Base-by-base conservation (phyloP, 1,284 basidiomycete species). In the Austroboletus niveus region DNA sequence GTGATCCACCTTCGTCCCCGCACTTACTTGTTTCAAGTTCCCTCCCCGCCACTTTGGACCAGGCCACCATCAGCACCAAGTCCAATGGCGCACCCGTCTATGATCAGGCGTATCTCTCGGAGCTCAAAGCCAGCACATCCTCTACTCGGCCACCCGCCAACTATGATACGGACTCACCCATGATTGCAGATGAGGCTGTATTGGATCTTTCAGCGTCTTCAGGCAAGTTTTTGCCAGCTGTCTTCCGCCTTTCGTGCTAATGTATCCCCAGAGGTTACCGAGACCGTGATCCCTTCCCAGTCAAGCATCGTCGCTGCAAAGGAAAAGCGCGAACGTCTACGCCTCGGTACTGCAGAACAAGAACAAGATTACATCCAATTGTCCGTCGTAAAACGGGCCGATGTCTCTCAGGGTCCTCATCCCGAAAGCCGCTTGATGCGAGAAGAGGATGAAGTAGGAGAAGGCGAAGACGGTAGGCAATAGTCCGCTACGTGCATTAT, bases 401-500 rank as follows among this genome's bases (percentile, higher is more conserved):
- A 84, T 29, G 70, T 72, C 30, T 66, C 77, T 15, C 75, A 80
- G 59, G 90, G 91, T 0, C 91, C 92, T n/a, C 92, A 94, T 76
- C 92, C 92, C 10, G 90, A 92, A 60, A 94, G 90, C 62, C 79
- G 94, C 15, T 72, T 98, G 15, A 74, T 94, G 71, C 73, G 94
- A 48, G 95, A 98, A 69, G 94, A 97, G 41, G 94, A 98, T 66
- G 92, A 96, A 60, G 69, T 92, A 2, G 94, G 93, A 1, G 93
- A 97, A 61, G 94, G 89, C 0, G 94, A 96, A 51, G 94, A 97
- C 61, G 92, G 92, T 92, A 58, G 53, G 81, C 66, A 45, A 46
- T n/a, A 45, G 48, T 41, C 54, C n/a, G 17, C 31, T 39, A 17
- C 8, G 43, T 39, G 48, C 14, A 44, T 48, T 36, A 54, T 42